Evolutionary conservation across 257 asterid genomes (phyloP).

Genomic region (Solanum ossicruentum): DNA sequence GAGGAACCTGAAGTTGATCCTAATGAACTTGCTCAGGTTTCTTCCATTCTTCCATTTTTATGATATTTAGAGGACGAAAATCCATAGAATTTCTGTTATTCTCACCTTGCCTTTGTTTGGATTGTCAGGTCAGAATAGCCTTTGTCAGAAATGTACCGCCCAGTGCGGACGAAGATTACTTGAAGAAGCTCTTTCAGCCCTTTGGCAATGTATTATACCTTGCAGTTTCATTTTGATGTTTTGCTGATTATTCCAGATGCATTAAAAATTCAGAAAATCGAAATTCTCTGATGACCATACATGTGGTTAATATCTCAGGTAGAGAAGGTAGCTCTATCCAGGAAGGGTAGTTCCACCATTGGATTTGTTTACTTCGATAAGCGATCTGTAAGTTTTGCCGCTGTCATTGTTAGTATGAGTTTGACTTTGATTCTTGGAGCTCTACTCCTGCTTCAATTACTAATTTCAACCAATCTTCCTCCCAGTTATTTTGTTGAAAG

Average conservation of each 20-base stretch:
- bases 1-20: constrained; percentile 44
- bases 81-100: neutral
- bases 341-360: constrained; percentile 41
- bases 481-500: neutral
- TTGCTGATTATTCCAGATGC: neutral
- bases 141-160: constrained; percentile 64
- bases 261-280: neutral
- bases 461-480: neutral
- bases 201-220: constrained; percentile 58
- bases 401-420: neutral
- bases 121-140: constrained; percentile 69
- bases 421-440: neutral
- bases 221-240: constrained; percentile 1
- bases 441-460: neutral
- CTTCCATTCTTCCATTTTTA: neutral
- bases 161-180: constrained; percentile 61
- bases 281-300: neutral
- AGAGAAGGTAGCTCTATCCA: constrained; percentile 65
- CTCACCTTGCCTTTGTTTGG: constrained; percentile 8
- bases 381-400: constrained; percentile 49
- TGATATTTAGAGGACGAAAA: neutral
- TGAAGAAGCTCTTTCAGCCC: constrained; percentile 63
- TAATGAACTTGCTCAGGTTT: constrained; percentile 65
- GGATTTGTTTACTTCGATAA: constrained; percentile 75
- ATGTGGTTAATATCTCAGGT: constrained; percentile 37